Conservation (phyloP, 805 yeast species). For the Zygotorulaspora danielsina region DNA sequence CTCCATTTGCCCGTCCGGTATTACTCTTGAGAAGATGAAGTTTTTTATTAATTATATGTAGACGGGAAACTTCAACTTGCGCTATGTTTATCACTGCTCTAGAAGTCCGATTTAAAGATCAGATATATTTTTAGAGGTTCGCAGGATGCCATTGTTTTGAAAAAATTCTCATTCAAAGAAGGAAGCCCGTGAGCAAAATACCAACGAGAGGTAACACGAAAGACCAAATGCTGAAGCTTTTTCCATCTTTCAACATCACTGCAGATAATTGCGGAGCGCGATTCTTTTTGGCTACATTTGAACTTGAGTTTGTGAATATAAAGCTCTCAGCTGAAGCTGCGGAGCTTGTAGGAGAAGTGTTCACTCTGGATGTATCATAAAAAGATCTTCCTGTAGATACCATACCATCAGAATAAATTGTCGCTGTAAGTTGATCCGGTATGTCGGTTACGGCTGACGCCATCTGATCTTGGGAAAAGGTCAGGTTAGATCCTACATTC, state of each 20-base stretch:
- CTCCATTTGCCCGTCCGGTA: too few relatives aligned
- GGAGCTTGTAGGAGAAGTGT: constrained; percentile 9
- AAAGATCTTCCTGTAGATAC: constrained; percentile 31
- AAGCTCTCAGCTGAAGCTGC: constrained; percentile 9
- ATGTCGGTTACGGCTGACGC: constrained; percentile 12
- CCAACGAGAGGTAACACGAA: neutral
- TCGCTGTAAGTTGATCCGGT: constrained; percentile 32
- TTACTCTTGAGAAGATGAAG: too few relatives aligned
- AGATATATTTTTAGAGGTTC: too few relatives aligned
- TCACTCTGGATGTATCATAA: constrained; percentile 28
- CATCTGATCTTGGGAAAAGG: constrained; percentile 13
- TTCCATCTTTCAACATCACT: neutral
- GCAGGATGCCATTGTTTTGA: too few relatives aligned
- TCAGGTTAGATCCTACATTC: constrained; percentile 25
- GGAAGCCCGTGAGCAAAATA: neutral
- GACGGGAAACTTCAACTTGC: too few relatives aligned
- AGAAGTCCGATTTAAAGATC: too few relatives aligned
- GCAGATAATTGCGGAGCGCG: neutral
- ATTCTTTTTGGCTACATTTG: constrained; percentile 1
- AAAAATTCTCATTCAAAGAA: neutral
- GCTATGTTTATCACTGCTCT: too few relatives aligned
- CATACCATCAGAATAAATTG: constrained; percentile 33
- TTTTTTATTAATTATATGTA: too few relatives aligned
- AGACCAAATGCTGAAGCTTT: neutral
- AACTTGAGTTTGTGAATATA: constrained; percentile 2